Evolutionary conservation across 2,329 filamentous ascomycete species (phyloP).

Genomic region (Xylaria sp.): DNA sequence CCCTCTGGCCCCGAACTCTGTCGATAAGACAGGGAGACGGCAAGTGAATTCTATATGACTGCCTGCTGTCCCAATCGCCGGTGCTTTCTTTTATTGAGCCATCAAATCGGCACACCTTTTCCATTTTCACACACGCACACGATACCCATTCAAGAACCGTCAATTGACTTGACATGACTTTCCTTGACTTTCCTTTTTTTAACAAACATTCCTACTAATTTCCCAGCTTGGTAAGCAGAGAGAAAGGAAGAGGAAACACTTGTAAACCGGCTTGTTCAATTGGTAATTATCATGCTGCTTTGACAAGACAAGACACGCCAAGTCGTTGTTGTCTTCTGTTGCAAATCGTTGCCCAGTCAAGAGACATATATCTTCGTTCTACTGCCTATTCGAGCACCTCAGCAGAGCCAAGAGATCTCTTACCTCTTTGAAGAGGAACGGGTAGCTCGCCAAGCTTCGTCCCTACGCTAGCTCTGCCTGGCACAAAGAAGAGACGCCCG

Average conservation of each 20-base stretch:
- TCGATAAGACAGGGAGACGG: slow-evolving; percentile 19
- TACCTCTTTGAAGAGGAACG: not conserved
- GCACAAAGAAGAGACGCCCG: slow-evolving; percentile 3
- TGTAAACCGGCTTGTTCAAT: not conserved
- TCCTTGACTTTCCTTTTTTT: slow-evolving; percentile 1
- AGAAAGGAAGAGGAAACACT: not conserved
- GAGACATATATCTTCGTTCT: slow-evolving; percentile 7
- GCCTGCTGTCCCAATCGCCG: slow-evolving; percentile 4
- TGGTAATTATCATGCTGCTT: not conserved
- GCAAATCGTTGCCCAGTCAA: slow-evolving; percentile 19
- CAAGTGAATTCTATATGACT: slow-evolving; percentile 15
- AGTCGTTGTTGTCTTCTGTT: not conserved
- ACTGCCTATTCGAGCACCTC: slow-evolving; percentile 5
- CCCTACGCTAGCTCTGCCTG: not conserved
- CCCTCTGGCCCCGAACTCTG: slow-evolving; percentile 24
- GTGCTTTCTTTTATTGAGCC: not conserved
- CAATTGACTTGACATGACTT: not conserved
- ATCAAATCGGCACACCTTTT: slow-evolving; percentile 3
- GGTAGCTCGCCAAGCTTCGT: slow-evolving; percentile 23
- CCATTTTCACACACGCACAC: not conserved
- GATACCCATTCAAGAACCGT: not conserved
- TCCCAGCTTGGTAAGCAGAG: not conserved
- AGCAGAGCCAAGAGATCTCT: slow-evolving; percentile 31
- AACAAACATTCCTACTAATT: not conserved
- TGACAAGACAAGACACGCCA: not conserved